These are phyloP conservation scores for Beauveria varroae DNA, from an alignment of 2,329 filamentous ascomycete genomes.

Conservation along the genomic window DNA sequence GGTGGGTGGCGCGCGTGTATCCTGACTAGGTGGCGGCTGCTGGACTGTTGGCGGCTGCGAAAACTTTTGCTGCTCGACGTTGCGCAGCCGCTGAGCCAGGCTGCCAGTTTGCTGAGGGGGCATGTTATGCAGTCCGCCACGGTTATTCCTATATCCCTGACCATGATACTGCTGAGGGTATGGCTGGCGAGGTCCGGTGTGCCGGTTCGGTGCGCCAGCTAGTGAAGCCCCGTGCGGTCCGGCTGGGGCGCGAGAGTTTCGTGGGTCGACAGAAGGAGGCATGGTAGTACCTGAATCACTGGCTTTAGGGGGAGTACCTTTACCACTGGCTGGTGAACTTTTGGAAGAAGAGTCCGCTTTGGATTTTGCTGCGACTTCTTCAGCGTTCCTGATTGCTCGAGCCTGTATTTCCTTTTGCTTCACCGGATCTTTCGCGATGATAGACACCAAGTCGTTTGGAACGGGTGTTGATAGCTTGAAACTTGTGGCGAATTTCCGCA, in stretches of 20 bases:
- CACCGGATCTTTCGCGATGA: constrained; percentile 90
- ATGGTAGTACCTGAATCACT: constrained; percentile 31
- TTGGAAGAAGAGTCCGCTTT: constrained; percentile 34
- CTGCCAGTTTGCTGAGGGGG: constrained; percentile 36
- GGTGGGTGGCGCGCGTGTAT: constrained; percentile 64
- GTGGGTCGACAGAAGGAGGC: constrained; percentile 19
- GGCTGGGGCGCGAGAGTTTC: constrained; percentile 26
- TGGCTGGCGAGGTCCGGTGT: constrained; percentile 40
- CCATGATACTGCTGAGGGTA: constrained; percentile 40
- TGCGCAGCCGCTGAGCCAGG: constrained; percentile 43
- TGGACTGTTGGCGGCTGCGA: constrained; percentile 34
- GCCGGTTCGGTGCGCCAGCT: constrained; percentile 30
- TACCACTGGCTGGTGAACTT: constrained; percentile 21
- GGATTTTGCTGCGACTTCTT: constrained; percentile 49
- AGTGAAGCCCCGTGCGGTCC: constrained; percentile 25
- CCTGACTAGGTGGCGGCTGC: constrained; percentile 49
- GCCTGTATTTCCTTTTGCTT: constrained; percentile 93
- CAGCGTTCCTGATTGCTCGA: constrained; percentile 71
- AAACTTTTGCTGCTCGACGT: constrained; percentile 44
- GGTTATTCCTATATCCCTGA: constrained; percentile 41
- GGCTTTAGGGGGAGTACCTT: constrained; percentile 36
- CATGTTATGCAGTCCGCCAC: constrained; percentile 35
- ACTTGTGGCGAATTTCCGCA: constrained; percentile 88
- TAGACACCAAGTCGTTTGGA: constrained; percentile 82
- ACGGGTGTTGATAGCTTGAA: constrained; percentile 95